Evolutionary conservation across 208 protist species (phyloP), one percentile per base, ranked within the genome.

Genomic region (Leptomonas seymouri): DNA sequence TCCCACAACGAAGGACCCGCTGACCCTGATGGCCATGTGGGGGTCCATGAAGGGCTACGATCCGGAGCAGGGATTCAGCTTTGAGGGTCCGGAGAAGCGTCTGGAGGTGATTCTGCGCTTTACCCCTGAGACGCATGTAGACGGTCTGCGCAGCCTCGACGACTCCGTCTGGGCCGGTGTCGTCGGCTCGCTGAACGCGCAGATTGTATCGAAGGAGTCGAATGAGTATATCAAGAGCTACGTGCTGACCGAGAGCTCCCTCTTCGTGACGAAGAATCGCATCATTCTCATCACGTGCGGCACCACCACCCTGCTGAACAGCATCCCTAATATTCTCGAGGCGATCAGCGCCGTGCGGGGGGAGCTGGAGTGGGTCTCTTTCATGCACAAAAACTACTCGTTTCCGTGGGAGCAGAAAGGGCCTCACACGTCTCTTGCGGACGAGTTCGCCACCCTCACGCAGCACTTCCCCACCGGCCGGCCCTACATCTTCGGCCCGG

Each of bases 281-380:
- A 85, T 98, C 21, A 83, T 98, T 30, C 74, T 98, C 54, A 97
- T 97, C 62, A 98, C 97, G 39, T 98, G 97, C 73, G 97, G 97
- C 20, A 98, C 91, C 2, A 98, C 95, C 3, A 97, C 93, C 11
- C 76, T 98, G 62, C 82, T 98, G 31, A 87, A 97, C 71, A 88
- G 84, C 54, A 78, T 98, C 7, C 91, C 89, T 1, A 62, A 72
- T 18, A 87, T 98, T 55, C 71, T 96, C 11, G 76, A 94, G 74
- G 84, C 82, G 16, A 86, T 96, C 57, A 92, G 84, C 74, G 76
- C 75, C 21, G 85, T 95, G 23, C 82, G 87, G 5, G 85, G 74
- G 1, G 93, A 97, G 75, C 63, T 93, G 49, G 91, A 96, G 70
- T 97, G 90, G 86, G 83, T 89, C 30, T 95, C 89, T 31, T 98